Percentiles rank a stretch among this genome's conserved stretches.
Evolutionary conservation across 148 eudicot species (phyloP).

Genomic region (Arctostaphylos glauca): DNA sequence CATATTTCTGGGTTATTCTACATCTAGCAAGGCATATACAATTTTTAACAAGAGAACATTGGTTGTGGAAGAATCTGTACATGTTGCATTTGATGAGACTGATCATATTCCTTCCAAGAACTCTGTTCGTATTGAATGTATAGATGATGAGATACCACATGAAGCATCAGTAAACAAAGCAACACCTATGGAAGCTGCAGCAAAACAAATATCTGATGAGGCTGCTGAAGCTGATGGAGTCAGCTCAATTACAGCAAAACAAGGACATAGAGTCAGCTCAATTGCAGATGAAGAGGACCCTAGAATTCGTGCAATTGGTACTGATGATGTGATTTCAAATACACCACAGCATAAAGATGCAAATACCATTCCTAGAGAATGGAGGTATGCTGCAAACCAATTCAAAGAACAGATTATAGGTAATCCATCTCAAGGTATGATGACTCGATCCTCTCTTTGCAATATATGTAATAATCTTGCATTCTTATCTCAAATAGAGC

Average conservation of each 20-base stretch:
- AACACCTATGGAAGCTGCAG: not conserved
- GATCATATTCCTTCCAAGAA: not conserved
- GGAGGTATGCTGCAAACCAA: not conserved
- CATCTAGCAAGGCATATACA: not conserved
- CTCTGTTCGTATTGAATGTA: not conserved
- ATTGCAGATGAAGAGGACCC: no score
- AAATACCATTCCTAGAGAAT: not conserved
- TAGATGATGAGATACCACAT: not conserved
- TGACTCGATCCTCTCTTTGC: not conserved
- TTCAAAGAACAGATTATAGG: not conserved
- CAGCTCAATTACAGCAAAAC: no score
- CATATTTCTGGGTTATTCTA: not conserved
- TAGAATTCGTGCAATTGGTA: no score
- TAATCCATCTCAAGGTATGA: not conserved
- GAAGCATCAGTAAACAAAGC: not conserved
- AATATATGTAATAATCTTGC: not conserved
- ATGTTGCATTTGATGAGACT: not conserved
- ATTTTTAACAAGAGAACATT: not conserved
- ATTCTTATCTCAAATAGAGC: not conserved
- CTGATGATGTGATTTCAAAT: not conserved
- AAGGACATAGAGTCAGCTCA: not conserved
- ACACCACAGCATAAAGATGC: not conserved
- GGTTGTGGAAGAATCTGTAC: not conserved
- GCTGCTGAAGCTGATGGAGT: no score
- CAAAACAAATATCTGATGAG: no score